Conservation (phyloP, 495 filamentous ascomycete species). For the Bombardia bombarda region DNA sequence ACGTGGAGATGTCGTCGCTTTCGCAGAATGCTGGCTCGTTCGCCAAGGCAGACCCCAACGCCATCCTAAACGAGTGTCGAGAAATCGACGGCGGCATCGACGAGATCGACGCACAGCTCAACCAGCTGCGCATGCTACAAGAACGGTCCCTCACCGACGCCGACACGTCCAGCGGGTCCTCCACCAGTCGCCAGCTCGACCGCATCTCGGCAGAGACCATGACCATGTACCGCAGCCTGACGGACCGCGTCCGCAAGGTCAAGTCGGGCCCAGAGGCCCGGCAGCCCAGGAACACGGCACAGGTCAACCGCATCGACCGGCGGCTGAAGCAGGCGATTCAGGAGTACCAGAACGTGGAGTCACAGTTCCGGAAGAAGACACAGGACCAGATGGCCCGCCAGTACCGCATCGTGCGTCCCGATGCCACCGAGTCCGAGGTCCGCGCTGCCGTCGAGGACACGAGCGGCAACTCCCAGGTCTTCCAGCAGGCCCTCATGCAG, state of each 20-base stretch:
- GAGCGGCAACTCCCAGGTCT: constrained; percentile 59
- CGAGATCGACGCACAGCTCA: constrained; percentile 57
- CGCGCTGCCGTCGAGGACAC: constrained; percentile 66
- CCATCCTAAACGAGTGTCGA: constrained; percentile 74
- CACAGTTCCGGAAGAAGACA: constrained; percentile 66
- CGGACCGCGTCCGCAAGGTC: constrained; percentile 63
- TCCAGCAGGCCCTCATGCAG: constrained; percentile 69
- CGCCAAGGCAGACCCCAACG: constrained; percentile 51
- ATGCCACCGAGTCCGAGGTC: constrained; percentile 75
- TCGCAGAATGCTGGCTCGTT: constrained; percentile 36
- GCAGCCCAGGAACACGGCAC: constrained; percentile 59
- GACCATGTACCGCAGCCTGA: constrained; percentile 66
- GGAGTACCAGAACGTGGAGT: constrained; percentile 70
- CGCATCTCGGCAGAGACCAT: constrained; percentile 62
- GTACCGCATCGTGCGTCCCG: constrained; percentile 80
- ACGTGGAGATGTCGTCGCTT: constrained; percentile 59
- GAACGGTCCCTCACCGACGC: constrained; percentile 51
- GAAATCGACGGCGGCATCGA: constrained; percentile 72
- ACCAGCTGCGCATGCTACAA: constrained; percentile 51
- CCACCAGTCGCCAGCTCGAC: constrained; percentile 51
- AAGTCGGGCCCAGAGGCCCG: constrained; percentile 71
- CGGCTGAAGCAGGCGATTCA: constrained; percentile 70
- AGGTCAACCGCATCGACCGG: constrained; percentile 73
- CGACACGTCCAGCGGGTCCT: constrained; percentile 41
- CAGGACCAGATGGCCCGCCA: constrained; percentile 77